Conservation (phyloP, 768 basidiomycete species). For the Neoboletus subvelutipes region DNA sequence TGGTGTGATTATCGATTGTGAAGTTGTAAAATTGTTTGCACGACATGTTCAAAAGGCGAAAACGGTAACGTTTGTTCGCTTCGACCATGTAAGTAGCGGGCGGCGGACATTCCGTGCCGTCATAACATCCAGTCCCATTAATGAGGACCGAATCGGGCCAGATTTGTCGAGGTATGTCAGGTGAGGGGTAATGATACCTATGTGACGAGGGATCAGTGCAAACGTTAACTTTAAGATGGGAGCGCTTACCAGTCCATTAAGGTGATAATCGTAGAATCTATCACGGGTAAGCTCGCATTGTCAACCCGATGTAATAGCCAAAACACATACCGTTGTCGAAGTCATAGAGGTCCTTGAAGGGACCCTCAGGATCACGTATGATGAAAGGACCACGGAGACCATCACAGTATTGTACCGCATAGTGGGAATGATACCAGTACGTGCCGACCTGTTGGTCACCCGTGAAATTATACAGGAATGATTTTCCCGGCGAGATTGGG, state of each 20-base stretch:
- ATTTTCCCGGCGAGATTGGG: conserved; percentile 28
- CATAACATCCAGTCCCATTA: conserved; percentile 39
- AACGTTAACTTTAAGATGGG: neutral
- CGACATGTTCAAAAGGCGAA: conserved; percentile 37
- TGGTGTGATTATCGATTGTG: conserved; percentile 25
- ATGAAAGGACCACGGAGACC: conserved; percentile 32
- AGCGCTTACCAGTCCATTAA: neutral
- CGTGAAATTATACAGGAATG: neutral
- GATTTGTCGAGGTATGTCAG: conserved; percentile 5
- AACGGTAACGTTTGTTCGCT: conserved; percentile 37
- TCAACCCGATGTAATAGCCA: neutral
- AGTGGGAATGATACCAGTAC: neutral
- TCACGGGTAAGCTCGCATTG: neutral
- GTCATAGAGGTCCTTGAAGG: conserved; percentile 16
- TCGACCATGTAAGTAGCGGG: conserved; percentile 35
- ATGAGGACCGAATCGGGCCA: conserved; percentile 39
- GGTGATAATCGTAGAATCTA: neutral
- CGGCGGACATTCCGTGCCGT: conserved; percentile 20
- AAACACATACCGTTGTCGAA: conserved; percentile 22
- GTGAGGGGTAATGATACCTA: conserved; percentile 21
- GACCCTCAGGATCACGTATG: conserved; percentile 20
- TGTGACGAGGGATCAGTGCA: neutral
- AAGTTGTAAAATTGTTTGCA: conserved; percentile 35
- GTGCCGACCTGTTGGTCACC: conserved; percentile 19
- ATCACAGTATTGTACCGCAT: conserved; percentile 29